Evolutionary conservation across 129 eudicot species (phyloP), one percentile per base, ranked within the genome.

Genomic region (Glebionis coronaria): DNA sequence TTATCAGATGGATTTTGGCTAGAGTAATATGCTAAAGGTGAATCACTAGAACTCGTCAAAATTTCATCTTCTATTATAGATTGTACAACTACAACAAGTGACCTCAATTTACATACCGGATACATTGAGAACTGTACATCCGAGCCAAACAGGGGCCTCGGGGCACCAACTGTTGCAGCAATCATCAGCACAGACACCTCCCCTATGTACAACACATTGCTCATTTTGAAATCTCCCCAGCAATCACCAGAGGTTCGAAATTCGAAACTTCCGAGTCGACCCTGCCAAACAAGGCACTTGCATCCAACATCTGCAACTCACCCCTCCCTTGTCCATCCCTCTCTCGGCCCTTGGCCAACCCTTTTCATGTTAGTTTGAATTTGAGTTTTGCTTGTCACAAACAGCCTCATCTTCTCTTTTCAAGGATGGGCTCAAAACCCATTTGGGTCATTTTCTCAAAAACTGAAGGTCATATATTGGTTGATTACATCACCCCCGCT

Each of bases 401-500:
- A 45, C 68, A 51, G 44, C 31, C 28, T 35, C 63, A 3, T 44
- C 60, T 35, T 68, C 76, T 71, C 60, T 56, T 51, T 56, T 16
- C n/a, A 14, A 16, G 64, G 27, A 75, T 28, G 25, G 69, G 40
- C 57, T 12, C 49, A 53, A 14, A 46, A 51, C 64, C 59, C 67
- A 28, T 60, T 25, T 15, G 1, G 52, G 70, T n/a, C 29, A 16
- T 70, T 60, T 6, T 12, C 25, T 14, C 11, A 27, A 29, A 68
- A 23, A 44, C 54, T 23, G 13, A 35, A 55, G 5, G 12, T 74
- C 51, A 49, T 60, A 67, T 61, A 65, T 67, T 63, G 12, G 21
- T 73, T 54, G 40, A n/a, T 42, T 60, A 40, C 9, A 59, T 92
- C 77, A 88, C 90, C 90, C 94, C 79, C 82, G 62, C 56, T 81